phyloP scores from a whole-genome alignment of 1,284 basidiomycete species.

The Marasmius oreades region DNA sequence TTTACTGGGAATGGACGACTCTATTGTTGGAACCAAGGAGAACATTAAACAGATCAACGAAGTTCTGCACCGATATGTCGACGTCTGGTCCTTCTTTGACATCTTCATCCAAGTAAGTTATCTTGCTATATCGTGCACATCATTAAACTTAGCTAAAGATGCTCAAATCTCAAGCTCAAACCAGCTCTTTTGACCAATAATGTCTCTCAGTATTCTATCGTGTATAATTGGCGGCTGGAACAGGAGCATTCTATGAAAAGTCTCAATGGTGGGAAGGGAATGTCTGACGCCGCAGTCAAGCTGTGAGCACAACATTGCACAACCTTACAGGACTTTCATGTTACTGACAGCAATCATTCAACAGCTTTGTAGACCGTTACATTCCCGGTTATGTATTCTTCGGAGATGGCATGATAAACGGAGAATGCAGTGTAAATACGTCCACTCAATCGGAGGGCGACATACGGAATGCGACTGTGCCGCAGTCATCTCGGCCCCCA shows the following conservation, averaged over 20 bases:
- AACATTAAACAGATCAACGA: constrained; percentile 63
- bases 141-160: neutral
- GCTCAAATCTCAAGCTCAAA: constrained; percentile 40
- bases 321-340: neutral
- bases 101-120: constrained; percentile 63
- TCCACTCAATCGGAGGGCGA: neutral
- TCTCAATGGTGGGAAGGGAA: constrained; percentile 77
- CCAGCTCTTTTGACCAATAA: constrained; percentile 32
- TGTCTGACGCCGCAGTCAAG: constrained; percentile 79
- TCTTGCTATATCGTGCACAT: neutral
- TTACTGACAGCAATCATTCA: neutral
- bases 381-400: constrained; percentile 87
- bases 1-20: constrained; percentile 37
- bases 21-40: constrained; percentile 36
- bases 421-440: constrained; percentile 12
- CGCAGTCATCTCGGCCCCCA: constrained; percentile 20
- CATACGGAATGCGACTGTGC: neutral
- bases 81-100: constrained; percentile 67
- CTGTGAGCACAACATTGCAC: constrained; percentile 38
- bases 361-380: constrained; percentile 75
- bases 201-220: constrained; percentile 46
- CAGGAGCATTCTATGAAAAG: constrained; percentile 89
- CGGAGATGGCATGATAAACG: constrained; percentile 39
- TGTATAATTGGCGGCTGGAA: constrained; percentile 80
- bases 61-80: constrained; percentile 51